Evolutionary conservation across 192 early-diverging fungal genomes (phyloP), one percentile per base, ranked within the genome.

Genomic region (Coemansia sp.): DNA sequence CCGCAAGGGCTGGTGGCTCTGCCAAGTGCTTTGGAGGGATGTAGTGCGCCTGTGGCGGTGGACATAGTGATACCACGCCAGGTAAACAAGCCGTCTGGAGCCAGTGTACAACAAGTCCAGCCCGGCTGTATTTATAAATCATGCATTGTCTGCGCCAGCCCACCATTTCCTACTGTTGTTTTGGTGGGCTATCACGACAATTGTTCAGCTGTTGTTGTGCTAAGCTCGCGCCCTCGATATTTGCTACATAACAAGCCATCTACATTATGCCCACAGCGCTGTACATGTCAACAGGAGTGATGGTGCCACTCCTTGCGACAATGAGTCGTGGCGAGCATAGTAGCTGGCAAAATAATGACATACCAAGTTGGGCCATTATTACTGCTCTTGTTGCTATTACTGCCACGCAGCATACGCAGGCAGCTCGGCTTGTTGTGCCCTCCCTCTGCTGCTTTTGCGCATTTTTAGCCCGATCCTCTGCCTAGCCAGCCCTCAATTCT

Each of bases 241-340:
- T 52, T 12, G 51, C 51, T 27, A 52, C 22, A 9, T 52, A 20
- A 20, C 51, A 52, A 52, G 51, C 51, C 51, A 52, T 52, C 20
- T 52, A 24, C 51, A 52, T 52, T 22, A 52, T 52, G 51, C 51
- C 51, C 20, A 10, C 46, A 18, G n/a, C 46, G 46, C 51, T 52
- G 51, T 52, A 52, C 22, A 52, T 52, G 51, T 52, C 51, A 52
- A 52, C 22, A 27, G 51, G 51, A 20, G 51, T 27, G 51, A 27
- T 52, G n/a, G 51, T 52, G 51, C 51, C 51, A 52, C 51, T 24
- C 20, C n/a, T 52, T 52, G 51, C 22, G 51, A 52, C 51, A 52
- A 52, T 52, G 51, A 22, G 22, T 8, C 27, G 51, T 24, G 10
- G 22, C 22, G 22, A 52, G 51, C 22, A 51, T 20, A 51, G 44